Percentiles rank a stretch among this genome's conserved stretches.
phyloP scores from a whole-genome alignment of 106 monocot genomes.

The Acorus calamus region DNA sequence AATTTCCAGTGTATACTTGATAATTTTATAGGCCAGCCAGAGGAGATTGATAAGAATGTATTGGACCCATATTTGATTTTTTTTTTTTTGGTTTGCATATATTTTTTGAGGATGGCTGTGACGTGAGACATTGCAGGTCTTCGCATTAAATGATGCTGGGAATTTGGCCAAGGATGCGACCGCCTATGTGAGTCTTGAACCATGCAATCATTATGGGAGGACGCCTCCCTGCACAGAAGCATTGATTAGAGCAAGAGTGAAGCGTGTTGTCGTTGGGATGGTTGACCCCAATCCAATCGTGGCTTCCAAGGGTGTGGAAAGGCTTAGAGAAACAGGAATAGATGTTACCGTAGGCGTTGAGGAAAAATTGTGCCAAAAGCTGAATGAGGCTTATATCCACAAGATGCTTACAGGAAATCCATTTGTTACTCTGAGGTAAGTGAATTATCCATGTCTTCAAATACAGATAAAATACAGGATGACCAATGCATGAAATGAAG shows the following conservation, averaged over 20 bases:
- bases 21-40: too few species aligned
- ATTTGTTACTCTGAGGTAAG: slow-evolving; percentile 75
- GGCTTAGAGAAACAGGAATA: slow-evolving; percentile 61
- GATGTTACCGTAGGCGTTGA: slow-evolving; percentile 69
- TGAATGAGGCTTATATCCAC: slow-evolving; percentile 84
- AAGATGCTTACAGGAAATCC: slow-evolving; percentile 71
- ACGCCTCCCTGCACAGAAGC: slow-evolving; percentile 95
- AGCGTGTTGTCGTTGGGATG: slow-evolving; percentile 82
- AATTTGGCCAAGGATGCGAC: slow-evolving; percentile 61
- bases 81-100: not conserved
- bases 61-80: not conserved
- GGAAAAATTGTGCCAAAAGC: slow-evolving; percentile 59
- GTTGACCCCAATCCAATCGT: slow-evolving; percentile 94
- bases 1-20: too few species aligned
- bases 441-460: too few species aligned
- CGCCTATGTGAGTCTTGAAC: slow-evolving; percentile 91
- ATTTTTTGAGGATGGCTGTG: not conserved
- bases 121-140: slow-evolving; percentile 38
- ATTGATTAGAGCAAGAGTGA: slow-evolving; percentile 62
- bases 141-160: slow-evolving; percentile 82
- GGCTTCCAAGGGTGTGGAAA: slow-evolving; percentile 83
- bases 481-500: too few species aligned
- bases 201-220: slow-evolving; percentile 92
- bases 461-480: too few species aligned
- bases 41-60: too few species aligned